Evolutionary conservation across 2,329 filamentous ascomycete genomes (phyloP).

Genomic region (Xylaria sp.): DNA sequence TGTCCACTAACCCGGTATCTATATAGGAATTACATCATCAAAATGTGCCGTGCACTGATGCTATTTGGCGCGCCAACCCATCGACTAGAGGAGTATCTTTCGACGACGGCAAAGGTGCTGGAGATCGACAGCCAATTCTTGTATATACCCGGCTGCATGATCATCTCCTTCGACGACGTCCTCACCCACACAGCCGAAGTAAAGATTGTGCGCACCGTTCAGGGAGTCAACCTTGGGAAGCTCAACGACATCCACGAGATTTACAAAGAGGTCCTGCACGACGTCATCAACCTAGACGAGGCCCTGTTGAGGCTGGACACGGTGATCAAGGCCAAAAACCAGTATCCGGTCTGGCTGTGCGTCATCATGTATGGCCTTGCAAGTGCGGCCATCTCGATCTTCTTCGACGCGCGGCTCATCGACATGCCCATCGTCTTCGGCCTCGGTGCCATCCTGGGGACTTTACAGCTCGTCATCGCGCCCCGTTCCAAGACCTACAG

Average conservation of each 20-base stretch:
- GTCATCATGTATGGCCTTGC: constrained; percentile 76
- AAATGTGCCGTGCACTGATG: constrained; percentile 83
- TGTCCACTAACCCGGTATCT: background rate
- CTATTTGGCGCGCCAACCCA: constrained; percentile 86
- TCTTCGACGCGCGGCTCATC: constrained; percentile 76
- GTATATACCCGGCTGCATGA: constrained; percentile 89
- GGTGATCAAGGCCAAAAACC: constrained; percentile 50
- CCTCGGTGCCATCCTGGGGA: constrained; percentile 73
- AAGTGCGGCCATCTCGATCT: constrained; percentile 75
- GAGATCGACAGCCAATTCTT: constrained; percentile 86
- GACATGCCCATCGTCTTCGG: constrained; percentile 79
- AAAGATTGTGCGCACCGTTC: constrained; percentile 68
- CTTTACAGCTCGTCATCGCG: constrained; percentile 72
- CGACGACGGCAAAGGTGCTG: constrained; percentile 81
- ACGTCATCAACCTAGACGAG: constrained; percentile 72
- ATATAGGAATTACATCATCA: constrained; percentile 67
- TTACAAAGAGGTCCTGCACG: constrained; percentile 78
- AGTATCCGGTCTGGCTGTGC: constrained; percentile 54
- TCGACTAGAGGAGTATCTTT: constrained; percentile 86
- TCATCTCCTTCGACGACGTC: constrained; percentile 80
- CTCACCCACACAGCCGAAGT: constrained; percentile 78
- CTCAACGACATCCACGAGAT: constrained; percentile 73
- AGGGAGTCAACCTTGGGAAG: constrained; percentile 72
- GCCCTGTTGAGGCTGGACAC: constrained; percentile 64
- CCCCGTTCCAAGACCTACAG: constrained; percentile 74